Conservation (phyloP, 2,329 filamentous ascomycete genomes). For the Fusarium domesticum region DNA sequence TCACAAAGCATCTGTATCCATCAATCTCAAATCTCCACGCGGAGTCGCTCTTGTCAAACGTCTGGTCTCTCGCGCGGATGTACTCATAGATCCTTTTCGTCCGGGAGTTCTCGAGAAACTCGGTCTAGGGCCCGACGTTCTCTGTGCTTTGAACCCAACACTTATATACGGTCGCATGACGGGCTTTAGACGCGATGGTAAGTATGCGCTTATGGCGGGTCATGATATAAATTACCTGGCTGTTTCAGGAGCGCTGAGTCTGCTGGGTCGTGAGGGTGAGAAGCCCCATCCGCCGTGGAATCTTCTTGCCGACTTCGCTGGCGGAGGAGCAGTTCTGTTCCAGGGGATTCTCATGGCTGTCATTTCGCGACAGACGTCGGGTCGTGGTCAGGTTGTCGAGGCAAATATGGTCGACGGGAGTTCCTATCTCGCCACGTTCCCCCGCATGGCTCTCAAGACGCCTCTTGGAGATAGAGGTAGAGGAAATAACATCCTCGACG, state of each 20-base stretch:
- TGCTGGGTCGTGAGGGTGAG: constrained; percentile 69
- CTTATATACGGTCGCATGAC: constrained; percentile 84
- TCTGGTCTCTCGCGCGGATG: constrained; percentile 69
- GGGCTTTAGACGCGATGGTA: constrained; percentile 83
- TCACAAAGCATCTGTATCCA: constrained; percentile 74
- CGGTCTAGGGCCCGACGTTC: constrained; percentile 67
- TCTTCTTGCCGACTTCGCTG: constrained; percentile 86
- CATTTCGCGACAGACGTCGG: constrained; percentile 59
- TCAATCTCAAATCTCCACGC: constrained; percentile 69
- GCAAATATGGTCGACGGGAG: constrained; percentile 95
- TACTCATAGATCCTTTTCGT: constrained; percentile 90
- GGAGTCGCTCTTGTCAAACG: constrained; percentile 65
- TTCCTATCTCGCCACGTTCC: constrained; percentile 74
- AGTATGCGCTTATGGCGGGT: constrained; percentile 83
- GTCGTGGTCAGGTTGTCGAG: constrained; percentile 83
- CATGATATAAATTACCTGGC: constrained; percentile 97
- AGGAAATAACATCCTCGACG: constrained; percentile 77
- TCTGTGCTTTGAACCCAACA: constrained; percentile 66
- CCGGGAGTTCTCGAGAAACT: constrained; percentile 86
- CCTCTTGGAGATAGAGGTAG: constrained; percentile 60
- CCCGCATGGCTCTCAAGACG: constrained; percentile 63
- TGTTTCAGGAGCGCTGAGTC: constrained; percentile 72
- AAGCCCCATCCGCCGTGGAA: constrained; percentile 79
- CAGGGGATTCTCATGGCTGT: constrained; percentile 80
- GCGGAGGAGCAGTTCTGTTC: constrained; percentile 79